Evolutionary conservation across 345 rosid genomes (phyloP), one percentile per base, ranked within the genome.

Genomic region (Gossypium sturtianum): DNA sequence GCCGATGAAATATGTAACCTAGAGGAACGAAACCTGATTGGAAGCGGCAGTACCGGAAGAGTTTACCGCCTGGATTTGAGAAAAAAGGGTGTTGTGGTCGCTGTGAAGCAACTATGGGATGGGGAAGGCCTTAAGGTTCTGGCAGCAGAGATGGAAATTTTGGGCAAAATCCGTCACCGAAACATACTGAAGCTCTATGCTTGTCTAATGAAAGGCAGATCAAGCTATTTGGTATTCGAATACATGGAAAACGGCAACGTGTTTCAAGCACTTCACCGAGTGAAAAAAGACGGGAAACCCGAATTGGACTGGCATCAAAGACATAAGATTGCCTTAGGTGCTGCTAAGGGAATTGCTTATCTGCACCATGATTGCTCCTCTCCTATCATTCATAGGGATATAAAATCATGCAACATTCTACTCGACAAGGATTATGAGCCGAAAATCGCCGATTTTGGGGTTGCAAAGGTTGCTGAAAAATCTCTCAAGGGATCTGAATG

Each of bases 401-500:
- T 94, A 62, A 94, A 94, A 83, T 89, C 97, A 0, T 84, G 95
- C 79, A 90, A 94, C 80, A 90, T 94, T 70, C 79, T 94, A 25
- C 97, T 92, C 6, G 87, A 82, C 12, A 82, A 80, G 12, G 91
- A 87, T 34, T 88, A 85, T 45, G 97, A 86, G 75, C 86, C 98
- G 0, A 94, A 92, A 78, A 82, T 94, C 3, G 93, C 97, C 27
- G 97, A 94, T 78, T 94, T 94, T 54, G 98, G 98, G 52, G 83
- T 88, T 8, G 94, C 98, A 13, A 92, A 89, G 87, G 79, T 86
- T 54, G 90, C 85, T 2, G 93, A 85, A 43, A 80, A 81, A 58
- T 77, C 87, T 23, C 49, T 16, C 1, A 61, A 78, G 48, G 91
- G 83, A 22, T 78, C 76, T 11, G 86, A 90, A 61, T 83, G 76